Evolutionary conservation across 345 rosid species (phyloP), one percentile per base, ranked within the genome.

Genomic region (Theobroma cacao): DNA sequence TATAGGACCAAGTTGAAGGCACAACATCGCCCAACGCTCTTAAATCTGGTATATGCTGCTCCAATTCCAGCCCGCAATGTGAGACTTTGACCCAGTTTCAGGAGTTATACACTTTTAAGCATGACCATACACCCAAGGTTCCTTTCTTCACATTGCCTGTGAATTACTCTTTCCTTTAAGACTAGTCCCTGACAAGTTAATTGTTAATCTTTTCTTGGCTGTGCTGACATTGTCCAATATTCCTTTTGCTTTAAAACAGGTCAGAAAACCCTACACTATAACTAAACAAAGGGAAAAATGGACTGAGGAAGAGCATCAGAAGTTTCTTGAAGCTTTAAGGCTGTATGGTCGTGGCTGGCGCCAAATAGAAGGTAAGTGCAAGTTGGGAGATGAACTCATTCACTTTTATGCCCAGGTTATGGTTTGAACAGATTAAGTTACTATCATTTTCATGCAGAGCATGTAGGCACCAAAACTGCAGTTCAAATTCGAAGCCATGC

Each of bases 401-500:
- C 10, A 66, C 45, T n/a, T 36, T 70, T 64, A 38, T 17, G 18
- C 18, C 34, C 33, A 40, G 20, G 17, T 18, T 75, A 31, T 75
- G 30, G 74, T 75, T 60, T 2, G 45, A 50, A 53, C 71, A 45
- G 59, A 5, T 72, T 60, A 60, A 10, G 77, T 84, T 78, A 34
- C 63, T 79, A n/a, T 67, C 70, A 24, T 80, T 14, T 64, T 34
- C 56, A 6, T 82, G 89, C 98, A 95, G 98, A 90, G 74, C 93
- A 90, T 76, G 84, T 95, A 72, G 95, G 94, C 68, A 85, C 98
- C 53, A 95, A 95, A 87, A 90, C 97, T 26, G 94, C 97, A 36
- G 94, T 95, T 81, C 98, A 93, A 84, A 92, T 93, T 67, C 90
- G 98, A 83, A 93, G 98, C 92, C 98, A 94, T 86, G 98, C 98